Base-by-base conservation (phyloP, 2,329 filamentous ascomycete species). In the Penicillium sp. region DNA sequence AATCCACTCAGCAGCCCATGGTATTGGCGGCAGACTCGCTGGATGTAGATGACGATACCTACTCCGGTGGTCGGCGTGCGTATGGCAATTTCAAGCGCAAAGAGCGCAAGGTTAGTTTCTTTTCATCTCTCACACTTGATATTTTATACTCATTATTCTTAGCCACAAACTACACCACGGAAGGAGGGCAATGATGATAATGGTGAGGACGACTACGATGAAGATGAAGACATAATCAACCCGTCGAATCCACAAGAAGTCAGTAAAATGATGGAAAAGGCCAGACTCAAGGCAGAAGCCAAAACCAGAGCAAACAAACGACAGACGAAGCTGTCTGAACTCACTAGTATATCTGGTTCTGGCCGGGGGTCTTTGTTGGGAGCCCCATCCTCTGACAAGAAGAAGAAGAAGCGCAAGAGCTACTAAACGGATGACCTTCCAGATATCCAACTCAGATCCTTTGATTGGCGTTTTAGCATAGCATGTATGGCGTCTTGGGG, bases 41-140 rank as follows among this genome's bases (percentile, higher is more conserved):
- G 8, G 73, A 75, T 57, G 68, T 66, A 3, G 70, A 70, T 33
- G 68, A 72, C 35, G 67, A 72, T 23, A 67, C 61, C 35, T 55
- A 52, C n/a, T 64, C 63, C 47, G 69, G 71, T 23, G 75, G 75
- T 13, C 68, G 76, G 17, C 68, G 70, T 45, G 58, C 68, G n/a
- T 78, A 73, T 57, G 76, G 76, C 8, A 73, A 73, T 47, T 77
- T 72, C 51, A 75, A 71, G 62, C 69, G 70, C 53, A 77, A 74
- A 55, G 65, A 68, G 54, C 57, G 51, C 15, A 49, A 56, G 53
- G 68, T 69, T 49, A 43, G 73, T 71, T 13, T 27, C 5, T 10
- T 33, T 25, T 49, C n/a, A 13, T 51, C 15, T 21, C 15, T 45
- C 21, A 1, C 13, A 9, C 4, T 35, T 21, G 8, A 8, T 13